Base-by-base conservation (phyloP, 768 basidiomycete genomes). In the Tylopilus subfusipes region DNA sequence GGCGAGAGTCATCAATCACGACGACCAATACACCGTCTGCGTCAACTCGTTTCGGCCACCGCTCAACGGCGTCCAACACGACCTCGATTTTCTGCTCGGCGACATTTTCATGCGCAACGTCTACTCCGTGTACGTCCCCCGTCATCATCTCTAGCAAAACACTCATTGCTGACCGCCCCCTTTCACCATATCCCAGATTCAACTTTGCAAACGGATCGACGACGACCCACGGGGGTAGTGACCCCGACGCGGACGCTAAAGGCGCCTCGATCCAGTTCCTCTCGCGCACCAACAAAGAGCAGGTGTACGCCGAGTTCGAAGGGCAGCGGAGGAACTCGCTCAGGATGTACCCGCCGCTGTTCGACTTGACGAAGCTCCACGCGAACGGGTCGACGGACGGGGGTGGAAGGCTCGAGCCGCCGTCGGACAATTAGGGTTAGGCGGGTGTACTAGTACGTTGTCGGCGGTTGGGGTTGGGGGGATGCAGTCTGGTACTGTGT, bases 21-120 rank as follows among this genome's bases (percentile, higher is more conserved):
- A 72, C 6, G 56, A 71, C 2, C 64, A 73, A 9, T 73, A 72
- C 50, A 73, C 75, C 1, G 71, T 74, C 40, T 80, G 78, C 59
- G 52, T 71, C 19, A 68, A 70, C 19, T 56, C 75, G 2, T 69
- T 76, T 40, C 68, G 62, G 1, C 60, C 64, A 3, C 65, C 66
- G 2, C 70, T 75, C 12, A 50, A 63, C 36, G 61, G 59, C 8
- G 56, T 39, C 3, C 53, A 52, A 24, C 54, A 21, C 47, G 76
- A 68, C 14, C 65, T 73, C 27, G 78, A 79, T 24, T 69, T 70
- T n/a, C 45, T 75, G 2, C 69, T 78, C 38, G 78, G 78, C 2
- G 75, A 75, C 54, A 66, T 73, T 5, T 78, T 77, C 63, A 70
- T 79, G 60, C 74, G 78, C 31, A 78, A 79, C 50, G 73, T 76